phyloP scores from a whole-genome alignment of 257 asterid species.

The Mitragyna speciosa region DNA sequence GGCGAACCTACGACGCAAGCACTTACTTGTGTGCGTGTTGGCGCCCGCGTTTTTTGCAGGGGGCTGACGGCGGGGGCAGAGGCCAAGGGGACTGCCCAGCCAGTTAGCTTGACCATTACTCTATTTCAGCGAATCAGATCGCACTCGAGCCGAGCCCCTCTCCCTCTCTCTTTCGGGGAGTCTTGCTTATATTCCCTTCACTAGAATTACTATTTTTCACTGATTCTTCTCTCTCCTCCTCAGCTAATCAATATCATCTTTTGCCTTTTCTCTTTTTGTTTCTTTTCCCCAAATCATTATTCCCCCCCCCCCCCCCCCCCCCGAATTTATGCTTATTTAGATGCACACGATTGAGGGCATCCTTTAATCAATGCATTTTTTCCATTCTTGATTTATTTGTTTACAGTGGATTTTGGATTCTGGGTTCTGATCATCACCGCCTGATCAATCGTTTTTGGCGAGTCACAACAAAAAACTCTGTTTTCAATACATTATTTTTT shows the following conservation, averaged over 20 bases:
- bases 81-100: not conserved
- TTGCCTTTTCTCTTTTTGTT: not conserved
- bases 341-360: constrained; percentile 1
- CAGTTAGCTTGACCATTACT: constrained; percentile 38
- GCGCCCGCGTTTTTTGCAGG: not conserved
- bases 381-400: constrained; percentile 12
- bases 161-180: constrained; percentile 14
- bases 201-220: not conserved
- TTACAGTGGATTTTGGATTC: constrained; percentile 24
- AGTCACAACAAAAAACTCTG: constrained; percentile 7
- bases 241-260: not conserved
- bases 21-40: not conserved
- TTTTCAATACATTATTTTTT: not conserved
- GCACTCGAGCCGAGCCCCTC: constrained; percentile 31
- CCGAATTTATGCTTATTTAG: not conserved
- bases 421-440: constrained; percentile 17
- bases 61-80: not conserved
- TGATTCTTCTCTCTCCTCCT: not conserved
- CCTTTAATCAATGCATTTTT: not conserved
- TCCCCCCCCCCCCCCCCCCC: too few species aligned
- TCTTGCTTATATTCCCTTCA: not conserved
- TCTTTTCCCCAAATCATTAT: not conserved
- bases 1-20: constrained; percentile 14
- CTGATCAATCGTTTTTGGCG: constrained; percentile 34
- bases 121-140: constrained; percentile 47